Percentiles rank a stretch among this genome's conserved stretches.
phyloP scores from a whole-genome alignment of 2,329 filamentous ascomycete species.

The Alternaria sp. region DNA sequence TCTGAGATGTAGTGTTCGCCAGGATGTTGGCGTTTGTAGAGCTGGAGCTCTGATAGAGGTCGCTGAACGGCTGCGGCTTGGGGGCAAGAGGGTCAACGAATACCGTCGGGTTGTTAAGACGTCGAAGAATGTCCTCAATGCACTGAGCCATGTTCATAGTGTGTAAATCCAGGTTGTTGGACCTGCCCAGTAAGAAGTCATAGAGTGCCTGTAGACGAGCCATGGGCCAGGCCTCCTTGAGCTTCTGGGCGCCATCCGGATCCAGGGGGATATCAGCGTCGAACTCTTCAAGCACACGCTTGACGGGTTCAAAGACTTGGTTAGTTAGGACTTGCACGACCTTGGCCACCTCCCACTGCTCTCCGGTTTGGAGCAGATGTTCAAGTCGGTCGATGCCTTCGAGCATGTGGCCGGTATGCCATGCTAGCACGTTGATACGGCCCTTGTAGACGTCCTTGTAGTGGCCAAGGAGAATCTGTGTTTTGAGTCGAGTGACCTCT shows the following conservation, averaged over 20 bases:
- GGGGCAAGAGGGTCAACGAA: conserved; percentile 3
- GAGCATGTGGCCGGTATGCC: neutral
- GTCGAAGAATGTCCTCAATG: neutral
- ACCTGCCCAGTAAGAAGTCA: neutral
- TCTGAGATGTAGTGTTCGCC: neutral
- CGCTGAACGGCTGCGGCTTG: neutral
- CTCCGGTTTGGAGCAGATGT: neutral
- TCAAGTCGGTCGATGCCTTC: neutral
- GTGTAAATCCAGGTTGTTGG: neutral
- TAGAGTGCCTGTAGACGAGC: neutral
- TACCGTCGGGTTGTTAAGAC: conserved; percentile 3
- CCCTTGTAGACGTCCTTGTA: neutral
- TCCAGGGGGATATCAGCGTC: conserved; percentile 8
- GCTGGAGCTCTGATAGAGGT: neutral
- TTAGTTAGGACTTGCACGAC: neutral
- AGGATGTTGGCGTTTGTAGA: neutral
- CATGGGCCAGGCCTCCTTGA: conserved; percentile 7
- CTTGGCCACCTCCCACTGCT: neutral
- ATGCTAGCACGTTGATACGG: conserved; percentile 3
- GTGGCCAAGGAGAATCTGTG: neutral
- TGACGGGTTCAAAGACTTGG: conserved; percentile 2
- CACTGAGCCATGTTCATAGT: neutral
- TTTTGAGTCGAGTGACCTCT: neutral
- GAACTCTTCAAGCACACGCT: conserved; percentile 1
- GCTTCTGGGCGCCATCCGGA: conserved; percentile 1